Evolutionary conservation across 2,329 filamentous ascomycete species (phyloP).

Genomic region (Torrubiella hemipterigena): DNA sequence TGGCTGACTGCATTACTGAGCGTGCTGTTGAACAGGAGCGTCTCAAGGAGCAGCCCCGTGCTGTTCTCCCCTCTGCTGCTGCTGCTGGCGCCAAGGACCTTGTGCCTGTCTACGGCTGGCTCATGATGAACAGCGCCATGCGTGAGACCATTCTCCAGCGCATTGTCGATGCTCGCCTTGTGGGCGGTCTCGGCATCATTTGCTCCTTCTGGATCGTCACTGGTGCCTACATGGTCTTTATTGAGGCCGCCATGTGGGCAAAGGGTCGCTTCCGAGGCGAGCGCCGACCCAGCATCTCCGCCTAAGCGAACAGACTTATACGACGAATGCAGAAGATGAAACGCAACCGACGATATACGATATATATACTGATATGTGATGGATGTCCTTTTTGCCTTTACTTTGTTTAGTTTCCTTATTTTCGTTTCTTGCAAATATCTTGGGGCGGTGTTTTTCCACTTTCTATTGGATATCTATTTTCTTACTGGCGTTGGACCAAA

Average conservation of each 20-base stretch:
- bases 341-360: too few relatives aligned
- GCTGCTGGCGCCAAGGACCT: conserved; percentile 17
- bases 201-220: conserved; percentile 36
- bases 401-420: neutral
- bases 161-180: conserved; percentile 30
- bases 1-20: conserved; percentile 40
- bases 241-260: conserved; percentile 28
- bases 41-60: conserved; percentile 5
- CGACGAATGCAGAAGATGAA: too few relatives aligned
- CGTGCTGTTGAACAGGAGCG: conserved; percentile 20
- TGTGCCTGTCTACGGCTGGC: conserved; percentile 30
- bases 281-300: conserved; percentile 10
- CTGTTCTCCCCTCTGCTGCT: conserved; percentile 7
- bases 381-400: neutral
- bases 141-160: conserved; percentile 20
- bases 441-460: too few relatives aligned
- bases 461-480: too few relatives aligned
- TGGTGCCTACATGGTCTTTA: conserved; percentile 35
- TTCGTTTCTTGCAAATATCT: too few relatives aligned
- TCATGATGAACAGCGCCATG: conserved; percentile 26
- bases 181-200: conserved; percentile 33
- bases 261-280: conserved; percentile 20
- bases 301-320: too few relatives aligned
- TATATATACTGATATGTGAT: neutral
- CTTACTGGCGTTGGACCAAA: too few relatives aligned